Conservation (phyloP, 768 basidiomycete genomes). For the Gloeostereum incarnatum region DNA sequence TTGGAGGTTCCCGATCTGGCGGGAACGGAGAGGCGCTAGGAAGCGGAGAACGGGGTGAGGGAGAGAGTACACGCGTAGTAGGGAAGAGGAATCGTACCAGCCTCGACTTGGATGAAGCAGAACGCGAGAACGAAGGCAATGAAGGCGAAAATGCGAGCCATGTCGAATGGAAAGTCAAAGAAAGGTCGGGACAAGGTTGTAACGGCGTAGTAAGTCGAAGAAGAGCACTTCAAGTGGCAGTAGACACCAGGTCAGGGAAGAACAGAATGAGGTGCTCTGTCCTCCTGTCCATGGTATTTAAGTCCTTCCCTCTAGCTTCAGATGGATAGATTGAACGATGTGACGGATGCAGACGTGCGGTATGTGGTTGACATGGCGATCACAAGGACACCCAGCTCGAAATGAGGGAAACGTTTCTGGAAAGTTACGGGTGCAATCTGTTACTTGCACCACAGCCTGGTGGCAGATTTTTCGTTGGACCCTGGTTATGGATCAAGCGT, state of each 20-base stretch:
- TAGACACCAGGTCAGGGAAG: slow-evolving; percentile 11
- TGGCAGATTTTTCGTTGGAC: background rate
- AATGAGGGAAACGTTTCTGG: no score
- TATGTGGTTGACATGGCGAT: no score
- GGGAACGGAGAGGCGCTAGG: slow-evolving; percentile 9
- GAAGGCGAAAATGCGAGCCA: slow-evolving; percentile 8
- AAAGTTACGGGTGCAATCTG: no score
- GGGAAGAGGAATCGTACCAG: background rate
- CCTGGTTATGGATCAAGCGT: background rate
- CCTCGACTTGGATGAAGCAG: background rate
- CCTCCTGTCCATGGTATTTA: no score
- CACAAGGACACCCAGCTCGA: no score
- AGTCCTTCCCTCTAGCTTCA: no score
- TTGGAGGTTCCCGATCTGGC: slow-evolving; percentile 19
- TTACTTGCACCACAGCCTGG: no score
- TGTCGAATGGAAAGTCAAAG: slow-evolving; percentile 1
- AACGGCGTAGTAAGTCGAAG: slow-evolving; percentile 1
- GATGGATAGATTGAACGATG: no score
- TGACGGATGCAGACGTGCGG: no score
- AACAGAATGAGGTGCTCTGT: slow-evolving; percentile 6
- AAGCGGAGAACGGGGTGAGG: background rate
- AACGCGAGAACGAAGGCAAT: slow-evolving; percentile 4
- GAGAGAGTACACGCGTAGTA: background rate
- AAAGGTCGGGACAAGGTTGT: background rate
- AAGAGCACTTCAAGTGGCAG: background rate